Base-by-base conservation (phyloP, 768 basidiomycete genomes). In the Lactarius tabidus region DNA sequence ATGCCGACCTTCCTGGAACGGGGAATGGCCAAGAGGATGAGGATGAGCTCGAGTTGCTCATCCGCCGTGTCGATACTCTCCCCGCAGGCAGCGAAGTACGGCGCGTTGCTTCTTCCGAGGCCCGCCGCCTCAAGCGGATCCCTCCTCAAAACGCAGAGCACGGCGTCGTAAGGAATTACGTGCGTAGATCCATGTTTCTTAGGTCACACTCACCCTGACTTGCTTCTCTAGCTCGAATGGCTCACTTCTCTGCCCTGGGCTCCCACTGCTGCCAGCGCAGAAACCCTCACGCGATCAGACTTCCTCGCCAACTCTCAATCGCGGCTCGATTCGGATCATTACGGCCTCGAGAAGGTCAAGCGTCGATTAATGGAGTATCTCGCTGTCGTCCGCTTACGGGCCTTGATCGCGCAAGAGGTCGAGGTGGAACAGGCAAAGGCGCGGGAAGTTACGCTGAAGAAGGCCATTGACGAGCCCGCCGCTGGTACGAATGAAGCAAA, bases 261-360 rank as follows among this genome's bases (percentile, higher is more conserved):
- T 0, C 83, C 82, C 66, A 77, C 81, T 1, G 55, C 69, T 72
- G 60, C 72, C 8, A 66, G 72, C n/a, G 69, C 76, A 17, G 79
- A 77, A 23, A 72, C 73, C 1, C 74, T 89, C 48, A 77, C 78
- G 64, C 82, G 85, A 68, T 78, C 77, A 29, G 77, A 82, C 5
- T 92, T 92, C 79, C 80, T 93, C 31, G 66, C 80, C 33, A 82
- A 81, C 41, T 93, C 95, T 31, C 86, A 90, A 28, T 79, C 79
- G 26, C 93, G 91, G 72, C 84, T 98, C 10, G 94, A 98, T 70
- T 81, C 85, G 15, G 95, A 96, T 65, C 95, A 98, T 74, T 96
- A 88, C 70, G 95, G 95, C 1, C 79, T 98, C 20, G 92, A 95
- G 64, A 92, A 91, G 74, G 89, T 98, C 74, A 98, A 97, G 81